Evolutionary conservation across 495 filamentous ascomycete genomes (phyloP).

Genomic region (Apodospora peruviana): DNA sequence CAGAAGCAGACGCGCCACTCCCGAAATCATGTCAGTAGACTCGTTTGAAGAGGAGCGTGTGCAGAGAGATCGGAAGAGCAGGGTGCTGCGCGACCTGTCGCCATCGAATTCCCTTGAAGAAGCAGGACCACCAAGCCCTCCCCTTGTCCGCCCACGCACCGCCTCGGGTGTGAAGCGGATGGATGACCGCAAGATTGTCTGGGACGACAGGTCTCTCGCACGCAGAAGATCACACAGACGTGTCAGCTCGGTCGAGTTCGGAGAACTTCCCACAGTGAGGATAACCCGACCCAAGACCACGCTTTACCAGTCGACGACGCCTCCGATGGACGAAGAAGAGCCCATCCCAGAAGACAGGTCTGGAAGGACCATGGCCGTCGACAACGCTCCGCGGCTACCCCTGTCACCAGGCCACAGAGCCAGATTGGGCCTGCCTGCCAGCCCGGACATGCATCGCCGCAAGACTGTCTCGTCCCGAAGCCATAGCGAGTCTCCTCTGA

Average conservation of each 20-base stretch:
- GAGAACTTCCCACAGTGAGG: background rate
- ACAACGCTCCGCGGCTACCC: no score
- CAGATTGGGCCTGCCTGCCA: constrained; percentile 13
- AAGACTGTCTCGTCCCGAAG: constrained; percentile 6
- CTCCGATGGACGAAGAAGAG: background rate
- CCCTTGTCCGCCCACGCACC: background rate
- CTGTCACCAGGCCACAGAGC: background rate
- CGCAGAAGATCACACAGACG: background rate
- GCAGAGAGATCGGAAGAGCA: background rate
- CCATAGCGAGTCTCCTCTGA: constrained; percentile 5
- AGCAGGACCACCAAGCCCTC: background rate
- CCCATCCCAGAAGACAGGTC: background rate
- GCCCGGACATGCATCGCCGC: constrained; percentile 18
- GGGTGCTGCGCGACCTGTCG: background rate
- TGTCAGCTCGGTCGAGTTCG: background rate
- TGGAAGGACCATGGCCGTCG: background rate
- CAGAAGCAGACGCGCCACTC: background rate
- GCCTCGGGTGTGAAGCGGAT: background rate
- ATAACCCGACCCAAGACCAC: background rate
- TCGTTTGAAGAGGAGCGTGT: background rate
- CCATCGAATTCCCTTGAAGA: background rate
- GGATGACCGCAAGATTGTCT: no score
- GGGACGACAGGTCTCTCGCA: background rate
- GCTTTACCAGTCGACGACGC: no score
- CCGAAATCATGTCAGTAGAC: background rate